phyloP scores from a whole-genome alignment of 495 filamentous ascomycete species.

The Durotheca rogersii region DNA sequence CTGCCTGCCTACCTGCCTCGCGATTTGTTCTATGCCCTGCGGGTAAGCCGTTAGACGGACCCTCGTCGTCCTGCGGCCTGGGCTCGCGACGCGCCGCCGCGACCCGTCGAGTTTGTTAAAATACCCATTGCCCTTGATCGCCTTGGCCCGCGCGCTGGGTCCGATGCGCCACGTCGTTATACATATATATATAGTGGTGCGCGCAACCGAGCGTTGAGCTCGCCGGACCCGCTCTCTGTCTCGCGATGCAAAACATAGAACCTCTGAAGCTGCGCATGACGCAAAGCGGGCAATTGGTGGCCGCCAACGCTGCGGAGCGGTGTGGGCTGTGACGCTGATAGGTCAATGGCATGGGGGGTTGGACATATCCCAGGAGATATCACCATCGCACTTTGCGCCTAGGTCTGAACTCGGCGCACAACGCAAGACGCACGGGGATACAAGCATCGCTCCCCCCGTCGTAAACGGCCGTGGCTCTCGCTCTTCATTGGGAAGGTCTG shows the following conservation, averaged over 20 bases:
- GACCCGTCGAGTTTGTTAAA: constrained; percentile 9
- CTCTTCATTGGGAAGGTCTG: constrained; percentile 10
- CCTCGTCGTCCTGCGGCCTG: too few species aligned
- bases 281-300: constrained; percentile 18
- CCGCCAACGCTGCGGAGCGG: constrained; percentile 16
- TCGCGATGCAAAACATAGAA: constrained; percentile 25
- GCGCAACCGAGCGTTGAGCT: too few species aligned
- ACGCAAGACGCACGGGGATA: not conserved
- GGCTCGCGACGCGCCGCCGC: too few species aligned
- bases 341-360: constrained; percentile 28
- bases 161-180: too few species aligned
- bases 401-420: not conserved
- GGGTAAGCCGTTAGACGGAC: constrained; percentile 1
- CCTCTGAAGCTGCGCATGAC: constrained; percentile 30
- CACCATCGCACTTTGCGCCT: constrained; percentile 17
- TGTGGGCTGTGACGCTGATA: constrained; percentile 26
- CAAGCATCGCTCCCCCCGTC: constrained; percentile 5
- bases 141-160: too few species aligned
- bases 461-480: not conserved
- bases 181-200: too few species aligned
- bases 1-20: too few species aligned
- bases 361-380: too few species aligned
- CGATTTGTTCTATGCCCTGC: too few species aligned
- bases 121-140: constrained; percentile 5
- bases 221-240: constrained; percentile 13